These are phyloP conservation scores for Bremia lactucae DNA, from an alignment of 352 stramenopile species.

Conservation along the genomic window DNA sequence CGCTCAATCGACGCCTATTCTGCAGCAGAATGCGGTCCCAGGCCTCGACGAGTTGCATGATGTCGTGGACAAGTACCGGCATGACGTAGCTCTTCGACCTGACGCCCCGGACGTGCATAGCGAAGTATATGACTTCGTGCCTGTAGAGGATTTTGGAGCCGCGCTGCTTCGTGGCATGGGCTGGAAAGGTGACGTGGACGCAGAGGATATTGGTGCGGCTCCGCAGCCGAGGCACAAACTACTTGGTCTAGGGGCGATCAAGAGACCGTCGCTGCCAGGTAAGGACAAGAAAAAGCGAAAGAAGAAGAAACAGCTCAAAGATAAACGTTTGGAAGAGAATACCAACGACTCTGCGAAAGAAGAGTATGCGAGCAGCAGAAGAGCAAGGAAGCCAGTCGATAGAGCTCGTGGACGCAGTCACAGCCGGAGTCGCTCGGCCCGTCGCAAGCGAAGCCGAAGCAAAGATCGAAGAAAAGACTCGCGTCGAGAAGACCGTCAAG, in stretches of 20 bases:
- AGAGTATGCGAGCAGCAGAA: too few species aligned
- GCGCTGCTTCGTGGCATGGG: slow-evolving; percentile 96
- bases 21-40: slow-evolving; percentile 63
- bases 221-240: slow-evolving; percentile 83
- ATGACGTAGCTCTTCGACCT: slow-evolving; percentile 69
- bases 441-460: slow-evolving; percentile 7
- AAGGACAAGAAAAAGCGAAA: slow-evolving; percentile 34
- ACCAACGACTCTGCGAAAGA: too few species aligned
- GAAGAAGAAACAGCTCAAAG: slow-evolving; percentile 23
- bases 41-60: slow-evolving; percentile 54
- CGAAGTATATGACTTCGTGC: slow-evolving; percentile 79
- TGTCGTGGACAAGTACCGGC: slow-evolving; percentile 75
- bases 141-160: slow-evolving; percentile 92
- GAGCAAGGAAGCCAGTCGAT: not conserved
- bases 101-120: slow-evolving; percentile 77
- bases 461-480: not conserved
- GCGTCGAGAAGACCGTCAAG: slow-evolving; percentile 12
- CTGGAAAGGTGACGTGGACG: slow-evolving; percentile 80
- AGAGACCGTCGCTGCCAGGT: slow-evolving; percentile 37
- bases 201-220: slow-evolving; percentile 27
- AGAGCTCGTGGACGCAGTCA: slow-evolving; percentile 1
- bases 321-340: too few species aligned
- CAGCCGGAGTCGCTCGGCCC: slow-evolving; percentile 4
- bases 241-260: slow-evolving; percentile 88
- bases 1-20: slow-evolving; percentile 36